Base-by-base conservation (phyloP, 2,329 filamentous ascomycete species). In the Sclerotinia trifoliorum region DNA sequence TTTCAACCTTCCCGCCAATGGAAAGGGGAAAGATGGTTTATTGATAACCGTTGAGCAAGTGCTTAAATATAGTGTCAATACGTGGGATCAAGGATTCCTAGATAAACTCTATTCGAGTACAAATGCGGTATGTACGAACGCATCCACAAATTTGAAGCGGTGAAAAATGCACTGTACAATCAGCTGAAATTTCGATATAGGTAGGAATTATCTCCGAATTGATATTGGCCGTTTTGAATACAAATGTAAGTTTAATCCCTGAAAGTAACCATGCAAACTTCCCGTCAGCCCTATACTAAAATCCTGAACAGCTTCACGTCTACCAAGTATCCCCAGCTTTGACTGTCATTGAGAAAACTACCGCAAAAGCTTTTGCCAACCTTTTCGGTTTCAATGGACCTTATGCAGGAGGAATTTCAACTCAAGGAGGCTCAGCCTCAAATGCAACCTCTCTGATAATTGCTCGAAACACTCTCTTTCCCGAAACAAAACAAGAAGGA, bases 11-110 rank as follows among this genome's bases (percentile, higher is more conserved):
- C 88, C 90, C 0, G 80, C 78, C 3, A 78, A 83, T 51, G 88
- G 86, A 10, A 81, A 81, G 70, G 90, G 89, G 0, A 90, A 90
- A 73, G 86, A 91, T 55, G 94, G 94, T 0, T 81, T 97, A 44
- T 81, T 97, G 39, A 83, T 87, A 46, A 86, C 87, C 3, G 84
- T 96, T 57, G 82, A 88, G 72, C 85, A 88, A 70, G 83, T 97
- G 26, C 83, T 98, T 54, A 84, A 86, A 71, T 93, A 96, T 79
- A 95, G 91, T 76, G 94, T 98, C 76, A 99, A 99, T 80, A 97
- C 94, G n/a, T 98, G 94, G 92, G 91, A 96, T 76, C 94, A 97
- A 79, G 94, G 94, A 15, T 99, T 98, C 80, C 81, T 98, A 76
- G 94, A 97, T 80, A 98, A 99, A 81, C 83, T 98, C 24, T 98